Evolutionary conservation across 2,329 filamentous ascomycete species (phyloP), one percentile per base, ranked within the genome.

Genomic region (Arthrinium phaeospermum): DNA sequence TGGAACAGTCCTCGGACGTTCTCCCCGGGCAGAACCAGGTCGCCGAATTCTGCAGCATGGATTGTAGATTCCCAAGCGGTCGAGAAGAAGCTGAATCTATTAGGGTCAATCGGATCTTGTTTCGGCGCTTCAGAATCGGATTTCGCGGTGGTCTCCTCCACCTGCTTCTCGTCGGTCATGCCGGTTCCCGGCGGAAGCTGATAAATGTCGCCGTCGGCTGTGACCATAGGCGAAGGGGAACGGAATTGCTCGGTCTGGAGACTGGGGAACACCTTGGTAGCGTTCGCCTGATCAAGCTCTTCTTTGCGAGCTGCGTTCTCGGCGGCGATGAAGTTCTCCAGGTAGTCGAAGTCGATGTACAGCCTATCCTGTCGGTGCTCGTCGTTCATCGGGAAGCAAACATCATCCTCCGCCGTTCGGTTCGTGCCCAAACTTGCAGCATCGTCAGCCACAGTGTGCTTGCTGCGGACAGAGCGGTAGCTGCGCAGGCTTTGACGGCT

Each of bases 1-100:
- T 87, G 86, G 80, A 99, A 99, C 14, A 99, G 90, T 72, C 95
- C 94, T 45, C 94, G 92, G 77, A 98, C 93, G 72, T 93, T 93
- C 81, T 98, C 96, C 12, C 95, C 96, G 2, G 95, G 95, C 72
- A 98, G 91, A 5, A 98, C 89, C 12, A 98, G 88, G 77, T 95
- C 96, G 27, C 94, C 94, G 74, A 99, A 89, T 77, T 97, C 94
- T 1, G 93, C 90, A 22, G 96, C 94, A 80, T 98, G 95, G 74
- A 98, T 94, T 0, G 95, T 98, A 69, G 94, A 95, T 80, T 98
- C 95, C 83, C 94, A 93, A 71, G 96, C 94, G 0, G 96, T 98
- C 0, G 95, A 98, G 83, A 99, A 99, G 84, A 98, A 98, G 75
- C 95, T 96, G 85, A 97, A 98, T 5, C 96, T 91, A 80, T 95